A percentile compares a stretch with the other conserved stretches of the same genome.
These are phyloP conservation scores for Pichia sp. DNA, from an alignment of 1,139 yeast genomes.

Conservation along the genomic window DNA sequence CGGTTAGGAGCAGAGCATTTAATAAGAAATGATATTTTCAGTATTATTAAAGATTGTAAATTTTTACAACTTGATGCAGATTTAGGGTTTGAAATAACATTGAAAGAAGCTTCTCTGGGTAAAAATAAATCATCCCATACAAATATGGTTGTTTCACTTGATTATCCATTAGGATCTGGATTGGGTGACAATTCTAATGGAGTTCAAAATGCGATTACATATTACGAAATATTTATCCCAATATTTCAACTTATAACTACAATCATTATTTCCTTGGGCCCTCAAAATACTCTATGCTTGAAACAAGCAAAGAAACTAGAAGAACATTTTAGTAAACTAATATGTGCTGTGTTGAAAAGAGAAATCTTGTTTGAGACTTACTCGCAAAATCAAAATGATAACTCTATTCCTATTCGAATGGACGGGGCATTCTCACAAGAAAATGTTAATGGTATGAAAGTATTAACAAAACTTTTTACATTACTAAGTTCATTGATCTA, in stretches of 20 bases:
- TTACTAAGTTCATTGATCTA: conserved; percentile 31
- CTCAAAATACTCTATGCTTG: conserved; percentile 62
- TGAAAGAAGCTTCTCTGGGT: conserved; percentile 21
- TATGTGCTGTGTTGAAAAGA: conserved; percentile 64
- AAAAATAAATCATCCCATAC: conserved; percentile 18
- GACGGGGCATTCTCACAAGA: conserved; percentile 15
- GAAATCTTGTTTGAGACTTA: conserved; percentile 42
- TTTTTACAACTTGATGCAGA: conserved; percentile 73
- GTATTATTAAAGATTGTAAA: conserved; percentile 49
- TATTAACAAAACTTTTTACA: conserved; percentile 40
- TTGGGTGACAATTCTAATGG: neutral
- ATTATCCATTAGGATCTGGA: conserved; percentile 37
- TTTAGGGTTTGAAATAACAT: conserved; percentile 50
- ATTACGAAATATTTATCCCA: conserved; percentile 69
- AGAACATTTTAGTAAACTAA: conserved; percentile 46
- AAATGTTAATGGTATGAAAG: conserved; percentile 32
- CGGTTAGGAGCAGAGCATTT: conserved; percentile 71
- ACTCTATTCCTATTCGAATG: neutral
- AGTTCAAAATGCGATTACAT: conserved; percentile 34
- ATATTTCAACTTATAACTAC: conserved; percentile 69
- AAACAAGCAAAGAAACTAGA: conserved; percentile 49
- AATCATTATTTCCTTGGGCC: conserved; percentile 68
- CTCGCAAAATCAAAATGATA: neutral
- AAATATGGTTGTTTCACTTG: conserved; percentile 41
- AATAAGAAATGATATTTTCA: conserved; percentile 66